Conservation (phyloP, 1,284 basidiomycete genomes). For the Ganoderma meredithae region DNA sequence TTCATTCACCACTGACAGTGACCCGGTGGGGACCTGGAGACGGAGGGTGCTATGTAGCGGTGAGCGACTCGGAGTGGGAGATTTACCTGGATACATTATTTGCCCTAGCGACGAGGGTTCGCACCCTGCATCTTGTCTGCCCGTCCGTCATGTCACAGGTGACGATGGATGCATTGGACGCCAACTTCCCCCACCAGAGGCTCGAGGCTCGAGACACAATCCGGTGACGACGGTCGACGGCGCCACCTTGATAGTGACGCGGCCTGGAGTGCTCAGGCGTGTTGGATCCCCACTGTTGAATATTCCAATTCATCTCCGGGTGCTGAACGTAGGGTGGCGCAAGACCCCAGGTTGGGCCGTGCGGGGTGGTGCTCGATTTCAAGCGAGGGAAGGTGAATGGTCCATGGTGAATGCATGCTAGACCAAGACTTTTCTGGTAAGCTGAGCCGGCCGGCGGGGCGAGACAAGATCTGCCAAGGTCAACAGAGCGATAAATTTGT, state of each 20-base stretch:
- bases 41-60: not conserved
- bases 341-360: not conserved
- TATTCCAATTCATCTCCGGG: not conserved
- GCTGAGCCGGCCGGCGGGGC: not conserved
- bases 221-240: not conserved
- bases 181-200: not conserved
- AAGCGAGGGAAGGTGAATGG: not conserved
- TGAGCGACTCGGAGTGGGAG: not conserved
- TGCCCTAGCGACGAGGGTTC: slow-evolving; percentile 31
- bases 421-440: not conserved
- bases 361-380: not conserved
- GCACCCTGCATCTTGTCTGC: slow-evolving; percentile 8
- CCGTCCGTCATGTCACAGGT: not conserved
- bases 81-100: not conserved
- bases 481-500: slow-evolving; percentile 11
- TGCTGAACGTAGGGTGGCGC: not conserved
- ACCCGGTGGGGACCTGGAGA: not conserved
- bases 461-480: slow-evolving; percentile 2
- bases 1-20: not conserved
- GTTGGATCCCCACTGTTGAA: not conserved
- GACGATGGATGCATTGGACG: not conserved
- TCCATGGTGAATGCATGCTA: not conserved
- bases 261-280: not conserved
- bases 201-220: not conserved
- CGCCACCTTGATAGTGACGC: not conserved